Evolutionary conservation across 441 rosid genomes (phyloP), one percentile per base, ranked within the genome.

Genomic region (Kokia cookei): DNA sequence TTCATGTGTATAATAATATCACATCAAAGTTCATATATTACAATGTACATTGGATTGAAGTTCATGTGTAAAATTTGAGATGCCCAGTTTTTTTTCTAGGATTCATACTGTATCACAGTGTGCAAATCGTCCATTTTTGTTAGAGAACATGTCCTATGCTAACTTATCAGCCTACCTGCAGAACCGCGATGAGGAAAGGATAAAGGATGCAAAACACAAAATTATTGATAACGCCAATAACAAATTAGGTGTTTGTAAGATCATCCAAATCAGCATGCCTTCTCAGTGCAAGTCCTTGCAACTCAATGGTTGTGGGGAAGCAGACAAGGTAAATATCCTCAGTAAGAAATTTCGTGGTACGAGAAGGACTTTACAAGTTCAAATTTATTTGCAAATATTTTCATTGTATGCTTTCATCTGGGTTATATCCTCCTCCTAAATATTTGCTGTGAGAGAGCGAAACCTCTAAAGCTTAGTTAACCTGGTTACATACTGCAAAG

Each of bases 201-300:
- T 72, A 50, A 83, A 76, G 69, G 84, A 65, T 58, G 75, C 55
- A 61, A 78, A 80, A 62, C 69, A 76, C 62, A 79, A 77, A 64
- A 67, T 42, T 71, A 26, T 24, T 45, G 65, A 24, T 17, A 57
- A 42, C 19, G 12, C 19, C 50, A 53, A 35, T 17, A 35, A 54
- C 32, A 69, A 69, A 19, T 53, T 17, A 53, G 47, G 54, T 69
- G 62, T 27, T 45, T 59, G 66, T n/a, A 60, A 45, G 59, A n/a
- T 35, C 57, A 14, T 61, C 59, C 71, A 82, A 77, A 75, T 85
- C 65, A 74, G 72, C 12, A 71, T 72, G 51, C 87, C 86, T 50
- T 74, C 82, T 68, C 89, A 83, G 59, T 86, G 84, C 76, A 82
- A 70, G 62, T 76, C 78, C 57, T 73, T 86, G 80, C 66, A 67